Percentiles rank a stretch among this genome's conserved stretches.
These are phyloP conservation scores for Aspergillus latus DNA, from an alignment of 2,329 filamentous ascomycete species.

Conservation along the genomic window DNA sequence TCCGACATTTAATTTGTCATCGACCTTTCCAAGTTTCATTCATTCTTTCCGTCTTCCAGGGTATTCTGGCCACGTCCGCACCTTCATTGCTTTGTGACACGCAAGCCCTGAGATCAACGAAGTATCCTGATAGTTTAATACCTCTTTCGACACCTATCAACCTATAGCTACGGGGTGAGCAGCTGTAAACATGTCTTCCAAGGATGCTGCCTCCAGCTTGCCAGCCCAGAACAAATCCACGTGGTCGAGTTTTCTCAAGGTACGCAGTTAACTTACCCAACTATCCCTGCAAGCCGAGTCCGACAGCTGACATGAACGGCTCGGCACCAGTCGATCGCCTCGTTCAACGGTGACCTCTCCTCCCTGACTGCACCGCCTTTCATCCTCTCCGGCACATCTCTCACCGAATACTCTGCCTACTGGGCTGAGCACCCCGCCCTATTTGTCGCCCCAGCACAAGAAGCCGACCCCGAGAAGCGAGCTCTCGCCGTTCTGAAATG, in stretches of 20 bases:
- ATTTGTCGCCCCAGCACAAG: conserved; percentile 77
- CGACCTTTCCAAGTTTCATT: background rate
- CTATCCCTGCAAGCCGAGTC: background rate
- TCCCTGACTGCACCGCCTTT: conserved; percentile 80
- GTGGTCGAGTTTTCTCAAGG: conserved; percentile 52
- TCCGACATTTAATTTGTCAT: background rate
- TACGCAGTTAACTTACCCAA: conserved; percentile 20
- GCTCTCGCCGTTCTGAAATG: conserved; percentile 88
- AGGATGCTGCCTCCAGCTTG: conserved; percentile 43
- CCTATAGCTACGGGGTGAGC: background rate
- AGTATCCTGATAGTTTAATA: background rate
- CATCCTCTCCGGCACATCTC: conserved; percentile 73
- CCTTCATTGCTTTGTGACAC: conserved; percentile 1
- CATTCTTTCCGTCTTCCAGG: background rate
- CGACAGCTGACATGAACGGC: conserved; percentile 9
- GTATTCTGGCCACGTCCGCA: background rate
- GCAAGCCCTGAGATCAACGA: conserved; percentile 1
- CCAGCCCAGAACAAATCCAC: conserved; percentile 45
- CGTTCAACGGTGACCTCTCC: conserved; percentile 78
- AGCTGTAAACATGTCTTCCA: conserved; percentile 31
- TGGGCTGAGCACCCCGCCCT: conserved; percentile 77
- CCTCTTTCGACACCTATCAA: background rate
- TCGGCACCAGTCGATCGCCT: conserved; percentile 63
- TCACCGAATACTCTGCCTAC: conserved; percentile 79
- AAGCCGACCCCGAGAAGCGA: conserved; percentile 77